Base-by-base conservation (phyloP, 352 stramenopile species). In the Pythium dissimile region DNA sequence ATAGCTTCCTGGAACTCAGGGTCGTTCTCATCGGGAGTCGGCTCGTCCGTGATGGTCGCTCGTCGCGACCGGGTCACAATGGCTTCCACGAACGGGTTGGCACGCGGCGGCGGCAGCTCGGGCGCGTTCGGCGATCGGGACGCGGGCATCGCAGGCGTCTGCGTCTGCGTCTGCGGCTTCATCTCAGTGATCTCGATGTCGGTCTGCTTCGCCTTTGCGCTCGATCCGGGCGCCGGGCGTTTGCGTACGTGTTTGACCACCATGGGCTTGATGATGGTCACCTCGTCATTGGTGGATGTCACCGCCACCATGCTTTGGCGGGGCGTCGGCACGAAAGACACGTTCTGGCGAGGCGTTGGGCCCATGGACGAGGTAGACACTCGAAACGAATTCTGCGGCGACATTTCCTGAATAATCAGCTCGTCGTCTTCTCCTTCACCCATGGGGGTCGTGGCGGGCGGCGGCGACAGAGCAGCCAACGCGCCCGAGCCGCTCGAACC, bases 341-440 rank as follows among this genome's bases (percentile, higher is more conserved):
- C n/a, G n/a, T n/a, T n/a, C n/a, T n/a, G n/a, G 2, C 61, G 48
- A 21, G 67, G 46, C 18, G 60, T 66, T 11, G 24, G 32, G 5
- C 24, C 49, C 28, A 50, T 62, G 13, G 43, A 50, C 30, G 56
- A n/a, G 12, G 50, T 9, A 0, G 56, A 64, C 37, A 31, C 20
- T 4, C 54, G 34, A 18, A 55, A 44, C 9, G 54, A 54, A 27
- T 70, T 72, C 30, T 73, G 65, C 5, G 76, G 72, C 38, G 68
- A 54, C 26, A 87, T 58, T 49, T 89, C 74, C 50, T 86, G 73
- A 24, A 87, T 70, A 45, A 62, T 56, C 4, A 62, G 45, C 16
- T 34, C 51, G 10, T 55, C 44, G 12, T 48, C 38, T 26, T 53
- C 44, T 8, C 13, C 26, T n/a, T 47, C 39, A 18, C 21, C 35